Conservation (phyloP, 495 filamentous ascomycete species). For the Podospora bellae-mahoneyi region DNA sequence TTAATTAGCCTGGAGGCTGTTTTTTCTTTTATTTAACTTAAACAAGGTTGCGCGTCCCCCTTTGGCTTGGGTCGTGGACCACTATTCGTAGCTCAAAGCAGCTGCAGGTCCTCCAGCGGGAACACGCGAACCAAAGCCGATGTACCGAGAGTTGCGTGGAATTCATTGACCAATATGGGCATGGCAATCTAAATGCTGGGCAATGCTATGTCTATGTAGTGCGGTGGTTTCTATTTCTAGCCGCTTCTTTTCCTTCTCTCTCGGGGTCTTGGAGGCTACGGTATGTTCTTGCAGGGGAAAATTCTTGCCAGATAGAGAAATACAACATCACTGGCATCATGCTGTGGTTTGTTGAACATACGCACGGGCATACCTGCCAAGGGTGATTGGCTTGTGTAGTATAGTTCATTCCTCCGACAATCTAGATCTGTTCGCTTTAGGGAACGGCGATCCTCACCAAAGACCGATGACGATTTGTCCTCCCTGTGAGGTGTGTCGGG, state of each 20-base stretch:
- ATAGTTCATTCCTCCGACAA: neutral
- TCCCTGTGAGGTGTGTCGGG: neutral
- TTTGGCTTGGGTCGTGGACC: neutral
- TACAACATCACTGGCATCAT: neutral
- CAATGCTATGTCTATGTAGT: neutral
- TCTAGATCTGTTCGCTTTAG: neutral
- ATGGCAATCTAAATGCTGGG: neutral
- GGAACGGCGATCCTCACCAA: neutral
- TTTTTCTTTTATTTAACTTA: neutral
- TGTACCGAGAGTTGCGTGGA: neutral
- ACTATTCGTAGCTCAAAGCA: neutral
- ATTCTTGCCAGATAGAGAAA: neutral
- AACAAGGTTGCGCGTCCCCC: conserved; percentile 4
- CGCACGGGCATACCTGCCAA: neutral
- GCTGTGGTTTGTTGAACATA: neutral
- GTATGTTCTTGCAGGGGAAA: neutral
- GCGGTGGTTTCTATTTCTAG: neutral
- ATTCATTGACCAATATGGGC: neutral
- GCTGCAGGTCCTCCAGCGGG: neutral
- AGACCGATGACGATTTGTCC: neutral
- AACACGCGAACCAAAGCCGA: conserved; percentile 3
- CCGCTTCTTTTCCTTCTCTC: neutral
- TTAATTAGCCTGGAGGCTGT: conserved; percentile 1
- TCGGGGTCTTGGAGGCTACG: neutral
- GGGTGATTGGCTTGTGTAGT: neutral